Percentiles rank a stretch among this genome's conserved stretches.
phyloP scores from a whole-genome alignment of 148 eudicot genomes.

The Simmondsia chinensis region DNA sequence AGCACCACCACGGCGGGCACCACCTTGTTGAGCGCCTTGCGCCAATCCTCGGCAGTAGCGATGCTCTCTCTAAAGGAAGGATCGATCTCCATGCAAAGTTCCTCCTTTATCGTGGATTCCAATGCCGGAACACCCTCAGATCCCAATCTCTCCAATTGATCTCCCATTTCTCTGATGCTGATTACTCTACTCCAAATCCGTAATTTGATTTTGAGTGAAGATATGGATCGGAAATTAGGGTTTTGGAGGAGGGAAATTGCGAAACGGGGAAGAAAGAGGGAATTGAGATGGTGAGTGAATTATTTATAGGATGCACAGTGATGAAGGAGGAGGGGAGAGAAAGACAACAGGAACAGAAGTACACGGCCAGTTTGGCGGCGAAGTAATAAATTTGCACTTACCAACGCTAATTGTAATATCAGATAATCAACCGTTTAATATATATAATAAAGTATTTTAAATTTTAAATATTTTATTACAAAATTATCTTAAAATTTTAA shows the following conservation, averaged over 20 bases:
- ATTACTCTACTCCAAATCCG: not conserved
- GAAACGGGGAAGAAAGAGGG: not conserved
- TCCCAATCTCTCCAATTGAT: slow-evolving; percentile 48
- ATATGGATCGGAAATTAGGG: slow-evolving; percentile 1
- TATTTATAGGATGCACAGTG: not conserved
- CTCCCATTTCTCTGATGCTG: slow-evolving; percentile 17
- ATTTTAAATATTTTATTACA: too few species aligned
- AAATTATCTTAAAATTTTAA: too few species aligned
- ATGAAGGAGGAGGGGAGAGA: not conserved
- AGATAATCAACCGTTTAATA: too few species aligned
- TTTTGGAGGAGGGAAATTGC: slow-evolving; percentile 2
- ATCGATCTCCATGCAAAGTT: slow-evolving; percentile 70
- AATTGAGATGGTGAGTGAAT: not conserved
- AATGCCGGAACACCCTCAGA: slow-evolving; percentile 33
- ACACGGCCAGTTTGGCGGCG: too few species aligned
- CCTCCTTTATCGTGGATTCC: slow-evolving; percentile 48
- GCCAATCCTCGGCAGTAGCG: slow-evolving; percentile 86
- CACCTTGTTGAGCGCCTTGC: slow-evolving; percentile 68
- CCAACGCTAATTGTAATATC: too few species aligned
- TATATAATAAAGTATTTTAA: too few species aligned
- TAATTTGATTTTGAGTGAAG: not conserved
- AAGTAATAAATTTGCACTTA: too few species aligned
- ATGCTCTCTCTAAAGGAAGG: slow-evolving; percentile 42
- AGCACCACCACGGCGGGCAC: slow-evolving; percentile 95
- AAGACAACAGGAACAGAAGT: not conserved